Evolutionary conservation across 768 basidiomycete genomes (phyloP), one percentile per base, ranked within the genome.

Genomic region (Tricholoma matsutake): DNA sequence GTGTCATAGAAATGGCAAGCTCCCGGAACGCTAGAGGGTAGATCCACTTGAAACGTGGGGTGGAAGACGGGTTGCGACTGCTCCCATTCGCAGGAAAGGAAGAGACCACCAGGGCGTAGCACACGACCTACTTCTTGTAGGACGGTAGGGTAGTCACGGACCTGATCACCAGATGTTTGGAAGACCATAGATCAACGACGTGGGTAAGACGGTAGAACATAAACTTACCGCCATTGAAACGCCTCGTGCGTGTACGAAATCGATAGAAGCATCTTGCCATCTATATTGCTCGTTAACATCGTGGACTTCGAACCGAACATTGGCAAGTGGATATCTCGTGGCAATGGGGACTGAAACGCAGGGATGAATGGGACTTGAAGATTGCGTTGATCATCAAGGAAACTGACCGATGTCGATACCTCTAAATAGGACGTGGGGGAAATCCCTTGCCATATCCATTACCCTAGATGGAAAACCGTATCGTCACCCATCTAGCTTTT

Each of bases 391-490:
- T 47, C 45, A 47, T n/a, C 45, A 47, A 47, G 22, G 22, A 37
- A 65, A 70, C 81, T 66, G 71, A 92, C 91, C 91, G 65, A 91
- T 87, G 73, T 94, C 92, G 56, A 91, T 72, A 43, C 88, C 92
- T 65, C 81, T 78, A 70, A 92, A 90, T 65, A 75, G 73, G 62
- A 84, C 87, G 66, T 82, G 76, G 16, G 85, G 86, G 69, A 87
- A 93, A 54, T 78, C 76, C 51, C 68, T 72, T 58, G 87, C 88
- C 86, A 93, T 88, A 64, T 91, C 88, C 72, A 87, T 79, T 4
- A 86, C 77, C 91, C 91, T 93, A 68, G 63, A 57, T 54, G 16
- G 34, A 64, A 58, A 65, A 65, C 34, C 37, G 59, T 56, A 32
- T 41, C 28, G 10, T 25, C 22, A 25, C 22, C 22, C 22, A 25